Evolutionary conservation across 1,284 basidiomycete genomes (phyloP).

Genomic region (Ceratobasidium sp.): DNA sequence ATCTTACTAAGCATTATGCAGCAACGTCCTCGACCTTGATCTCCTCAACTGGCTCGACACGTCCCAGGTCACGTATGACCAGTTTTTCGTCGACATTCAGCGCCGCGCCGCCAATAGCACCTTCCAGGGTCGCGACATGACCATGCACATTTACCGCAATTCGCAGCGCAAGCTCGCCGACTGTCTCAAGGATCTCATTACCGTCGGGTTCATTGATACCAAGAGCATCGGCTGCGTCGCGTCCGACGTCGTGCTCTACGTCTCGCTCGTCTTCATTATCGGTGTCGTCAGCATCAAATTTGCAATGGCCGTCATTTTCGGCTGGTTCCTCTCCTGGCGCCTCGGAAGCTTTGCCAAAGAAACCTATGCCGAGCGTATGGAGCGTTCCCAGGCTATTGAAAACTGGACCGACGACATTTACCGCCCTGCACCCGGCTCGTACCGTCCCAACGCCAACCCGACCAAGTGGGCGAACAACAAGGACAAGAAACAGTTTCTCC

Average conservation of each 20-base stretch:
- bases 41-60: constrained; percentile 84
- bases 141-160: constrained; percentile 77
- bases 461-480: constrained; percentile 57
- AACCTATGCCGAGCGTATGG: constrained; percentile 93
- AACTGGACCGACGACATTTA: constrained; percentile 98
- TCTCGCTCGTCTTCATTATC: constrained; percentile 96
- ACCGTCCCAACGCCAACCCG: constrained; percentile 88
- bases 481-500: constrained; percentile 71
- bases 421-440: constrained; percentile 87
- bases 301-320: constrained; percentile 94
- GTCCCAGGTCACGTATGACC: constrained; percentile 80
- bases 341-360: constrained; percentile 94
- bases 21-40: constrained; percentile 85
- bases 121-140: constrained; percentile 84
- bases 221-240: constrained; percentile 95
- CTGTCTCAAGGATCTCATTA: constrained; percentile 86
- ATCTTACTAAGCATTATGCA: constrained; percentile 48
- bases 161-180: constrained; percentile 69
- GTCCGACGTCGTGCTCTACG: constrained; percentile 91
- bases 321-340: constrained; percentile 96
- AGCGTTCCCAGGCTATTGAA: constrained; percentile 88
- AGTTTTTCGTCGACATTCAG: constrained; percentile 81
- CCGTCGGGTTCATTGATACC: constrained; percentile 93
- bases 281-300: constrained; percentile 97
- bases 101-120: constrained; percentile 61